Evolutionary conservation across 2,329 filamentous ascomycete species (phyloP), one percentile per base, ranked within the genome.

Genomic region (Ceratocystis smalleyi): DNA sequence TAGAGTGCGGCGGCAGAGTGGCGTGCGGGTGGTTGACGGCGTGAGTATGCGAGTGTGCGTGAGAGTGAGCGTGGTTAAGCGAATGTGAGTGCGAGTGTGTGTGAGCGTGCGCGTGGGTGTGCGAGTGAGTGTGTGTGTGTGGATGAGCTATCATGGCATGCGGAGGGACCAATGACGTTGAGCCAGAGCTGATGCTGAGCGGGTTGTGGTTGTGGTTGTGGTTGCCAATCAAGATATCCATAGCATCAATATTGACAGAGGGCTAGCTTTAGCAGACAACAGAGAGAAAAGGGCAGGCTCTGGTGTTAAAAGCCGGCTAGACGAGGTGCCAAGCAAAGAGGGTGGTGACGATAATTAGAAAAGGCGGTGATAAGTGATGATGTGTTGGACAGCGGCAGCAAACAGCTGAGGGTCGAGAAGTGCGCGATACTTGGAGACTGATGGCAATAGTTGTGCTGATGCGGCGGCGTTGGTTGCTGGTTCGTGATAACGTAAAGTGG

Each of bases 101-200:
- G 61, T 40, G 63, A 5, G 55, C 15, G 24, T 65, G 57, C 4
- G 63, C 0, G n/a, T 57, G 63, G n/a, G n/a, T n/a, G n/a, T n/a
- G 30, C 30, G 51, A 2, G 61, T 40, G 63, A 5, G 55, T 19
- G 24, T 65, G 57, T 7, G 63, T 1, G n/a, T 57, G 63, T 27
- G 47, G 19, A 19, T 64, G 63, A 35, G 57, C 45, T 30, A 65
- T 61, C 63, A 65, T 65, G 55, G 63, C 63, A 64, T 61, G 63
- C 45, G 63, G 47, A 40, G 59, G 40, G 32, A 61, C 43, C 43
- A 61, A 49, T 12, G 59, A 57, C 7, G 27, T 19, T 17, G 54
- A 57, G 54, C 54, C 54, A 57, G 59, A 45, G 43, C 27, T 60
- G 19, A 60, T 60, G 59, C 22, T 27, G 8, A 60, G 40, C 5